phyloP scores from a whole-genome alignment of 148 eudicot species.

The Suaeda aralocaspica region DNA sequence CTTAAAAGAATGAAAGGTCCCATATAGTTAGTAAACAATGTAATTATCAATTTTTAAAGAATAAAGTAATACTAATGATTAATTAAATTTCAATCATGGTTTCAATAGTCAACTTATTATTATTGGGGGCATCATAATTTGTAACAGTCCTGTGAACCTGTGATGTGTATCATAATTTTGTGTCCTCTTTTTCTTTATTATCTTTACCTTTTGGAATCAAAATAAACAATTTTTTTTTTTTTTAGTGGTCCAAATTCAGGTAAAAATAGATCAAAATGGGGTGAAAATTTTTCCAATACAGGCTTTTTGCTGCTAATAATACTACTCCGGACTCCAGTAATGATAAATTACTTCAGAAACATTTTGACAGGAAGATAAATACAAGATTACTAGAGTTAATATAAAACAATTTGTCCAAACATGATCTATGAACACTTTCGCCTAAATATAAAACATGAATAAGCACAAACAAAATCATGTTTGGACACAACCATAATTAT shows the following conservation, averaged over 20 bases:
- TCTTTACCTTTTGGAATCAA: no score
- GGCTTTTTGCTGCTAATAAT: no score
- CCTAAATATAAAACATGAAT: neutral
- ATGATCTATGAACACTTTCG: constrained; percentile 15
- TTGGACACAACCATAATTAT: constrained; percentile 17
- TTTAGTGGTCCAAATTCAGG: no score
- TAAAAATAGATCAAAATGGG: no score
- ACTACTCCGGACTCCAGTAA: no score
- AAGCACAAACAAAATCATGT: constrained; percentile 23
- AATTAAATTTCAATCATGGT: neutral
- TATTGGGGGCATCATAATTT: neutral
- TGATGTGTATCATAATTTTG: neutral
- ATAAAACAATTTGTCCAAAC: constrained; percentile 21
- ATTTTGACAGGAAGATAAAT: neutral
- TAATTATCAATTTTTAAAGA: neutral
- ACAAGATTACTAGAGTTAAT: neutral
- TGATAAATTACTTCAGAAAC: neutral
- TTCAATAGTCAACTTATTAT: neutral
- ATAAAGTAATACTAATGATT: no score
- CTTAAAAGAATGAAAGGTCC: neutral
- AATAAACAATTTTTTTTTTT: no score
- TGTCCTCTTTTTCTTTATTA: neutral
- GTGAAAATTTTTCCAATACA: no score
- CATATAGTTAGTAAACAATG: no score
- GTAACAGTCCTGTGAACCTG: neutral